Conservation (phyloP, 768 basidiomycete species). For the Termitomyces sp. region DNA sequence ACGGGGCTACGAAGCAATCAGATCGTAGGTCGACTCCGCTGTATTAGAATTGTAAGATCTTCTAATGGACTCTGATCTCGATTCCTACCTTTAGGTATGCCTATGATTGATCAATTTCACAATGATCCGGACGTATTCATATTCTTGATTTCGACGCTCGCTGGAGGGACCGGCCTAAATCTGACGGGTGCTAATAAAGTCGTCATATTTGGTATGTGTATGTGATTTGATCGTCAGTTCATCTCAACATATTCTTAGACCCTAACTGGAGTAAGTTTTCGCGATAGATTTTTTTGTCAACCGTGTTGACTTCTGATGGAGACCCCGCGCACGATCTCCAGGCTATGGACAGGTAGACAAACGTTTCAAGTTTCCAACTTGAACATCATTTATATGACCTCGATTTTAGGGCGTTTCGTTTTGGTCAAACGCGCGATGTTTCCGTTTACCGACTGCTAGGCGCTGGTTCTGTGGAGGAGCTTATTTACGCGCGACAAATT, state of each 20-base stretch:
- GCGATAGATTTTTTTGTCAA: not conserved
- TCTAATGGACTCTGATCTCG: not conserved
- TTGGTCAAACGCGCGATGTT: slow-evolving; percentile 85
- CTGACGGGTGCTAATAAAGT: slow-evolving; percentile 91
- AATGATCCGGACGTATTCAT: slow-evolving; percentile 65
- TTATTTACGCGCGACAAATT: slow-evolving; percentile 85
- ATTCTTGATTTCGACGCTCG: slow-evolving; percentile 86
- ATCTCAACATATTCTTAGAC: slow-evolving; percentile 38
- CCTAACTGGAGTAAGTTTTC: slow-evolving; percentile 86
- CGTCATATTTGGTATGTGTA: slow-evolving; percentile 70
- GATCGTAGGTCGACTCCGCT: slow-evolving; percentile 48
- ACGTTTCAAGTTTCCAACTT: too few relatives aligned
- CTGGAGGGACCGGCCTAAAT: slow-evolving; percentile 89
- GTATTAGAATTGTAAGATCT: not conserved
- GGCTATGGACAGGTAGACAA: slow-evolving; percentile 67
- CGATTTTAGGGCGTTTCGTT: slow-evolving; percentile 58
- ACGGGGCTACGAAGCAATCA: slow-evolving; percentile 64
- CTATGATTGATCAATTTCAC: slow-evolving; percentile 81
- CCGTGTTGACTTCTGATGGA: slow-evolving; percentile 20
- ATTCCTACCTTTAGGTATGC: slow-evolving; percentile 55
- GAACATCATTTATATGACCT: not conserved
- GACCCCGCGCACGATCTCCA: slow-evolving; percentile 95
- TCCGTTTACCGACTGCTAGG: slow-evolving; percentile 79
- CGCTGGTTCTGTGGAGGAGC: slow-evolving; percentile 82
- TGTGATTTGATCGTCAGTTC: not conserved